Percentiles rank a stretch among this genome's conserved stretches.
These are phyloP conservation scores for Boletus tomentosulus DNA, from an alignment of 768 basidiomycete genomes.

Conservation along the genomic window DNA sequence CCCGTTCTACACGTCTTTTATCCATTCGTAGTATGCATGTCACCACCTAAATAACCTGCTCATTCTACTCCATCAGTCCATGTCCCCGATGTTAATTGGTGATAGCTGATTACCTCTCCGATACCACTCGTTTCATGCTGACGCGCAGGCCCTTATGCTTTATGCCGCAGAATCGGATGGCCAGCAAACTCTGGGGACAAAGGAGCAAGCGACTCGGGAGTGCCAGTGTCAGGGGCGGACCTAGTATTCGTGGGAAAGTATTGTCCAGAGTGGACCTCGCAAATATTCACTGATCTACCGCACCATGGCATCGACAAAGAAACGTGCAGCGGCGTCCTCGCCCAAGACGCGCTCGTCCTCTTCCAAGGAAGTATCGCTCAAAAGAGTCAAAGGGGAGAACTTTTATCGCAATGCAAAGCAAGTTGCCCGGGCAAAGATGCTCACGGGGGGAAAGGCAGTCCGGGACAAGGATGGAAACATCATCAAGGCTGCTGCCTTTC, in stretches of 20 bases:
- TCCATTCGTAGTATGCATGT: background rate
- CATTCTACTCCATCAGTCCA: background rate
- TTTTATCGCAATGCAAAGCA: slow-evolving; percentile 97
- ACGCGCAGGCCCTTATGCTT: too few species aligned
- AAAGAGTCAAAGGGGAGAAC: slow-evolving; percentile 88
- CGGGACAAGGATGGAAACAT: slow-evolving; percentile 91
- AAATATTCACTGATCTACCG: background rate
- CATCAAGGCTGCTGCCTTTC: slow-evolving; percentile 89
- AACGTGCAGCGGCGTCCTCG: slow-evolving; percentile 21
- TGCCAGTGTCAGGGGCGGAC: background rate
- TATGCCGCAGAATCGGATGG: too few species aligned
- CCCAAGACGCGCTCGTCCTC: slow-evolving; percentile 39
- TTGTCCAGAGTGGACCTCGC: background rate
- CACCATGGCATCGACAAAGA: slow-evolving; percentile 31
- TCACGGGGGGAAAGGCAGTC: slow-evolving; percentile 87
- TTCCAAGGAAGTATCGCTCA: slow-evolving; percentile 51
- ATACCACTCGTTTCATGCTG: background rate
- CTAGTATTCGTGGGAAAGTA: slow-evolving; percentile 12
- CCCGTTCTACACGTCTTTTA: background rate
- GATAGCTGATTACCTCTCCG: background rate
- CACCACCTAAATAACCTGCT: background rate
- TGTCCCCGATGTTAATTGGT: background rate
- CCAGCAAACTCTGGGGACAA: too few species aligned
- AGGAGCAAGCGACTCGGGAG: background rate
- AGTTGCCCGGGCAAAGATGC: slow-evolving; percentile 82